Evolutionary conservation across 257 asterid genomes (phyloP), one percentile per base, ranked within the genome.

Genomic region (Anisodus tanguticus): DNA sequence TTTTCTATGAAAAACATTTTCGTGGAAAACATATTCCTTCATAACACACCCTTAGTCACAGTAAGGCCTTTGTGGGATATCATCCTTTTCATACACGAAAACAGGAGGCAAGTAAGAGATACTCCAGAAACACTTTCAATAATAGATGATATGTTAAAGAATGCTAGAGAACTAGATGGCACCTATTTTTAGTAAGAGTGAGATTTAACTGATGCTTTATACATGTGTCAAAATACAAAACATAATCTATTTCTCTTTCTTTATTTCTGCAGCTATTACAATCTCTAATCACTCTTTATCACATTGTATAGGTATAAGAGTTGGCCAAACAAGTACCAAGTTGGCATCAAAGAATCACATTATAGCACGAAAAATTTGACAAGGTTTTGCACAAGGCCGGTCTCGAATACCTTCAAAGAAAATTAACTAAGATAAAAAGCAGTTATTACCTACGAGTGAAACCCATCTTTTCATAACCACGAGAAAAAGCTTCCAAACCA

Each of bases 401-500:
- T 63, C 70, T 55, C 19, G 4, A 63, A n/a, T 41, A 60, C 70
- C 79, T n/a, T 0, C 3, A 7, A 26, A 59, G 77, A 79, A 19
- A 11, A 59, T 17, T 39, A 43, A 72, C 58, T 0, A 43, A 82
- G 82, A 66, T 79, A 86, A 74, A 45, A 82, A 84, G 80, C 69
- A 49, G 39, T 82, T 53, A 53, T 66, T 87, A 96, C 99, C 99
- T 95, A 90, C 93, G 94, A 88, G 89, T 93, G 88, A 97, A 95
- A 86, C 99, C 99, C 86, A 95, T 88, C 84, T 94, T 95, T 91
- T 95, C 98, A 77, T 91, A 95, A 58, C 99, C 98, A 86, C 99
- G 97, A 85, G 99, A 97, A 90, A 97, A 97, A 55, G 37, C 79
- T 89, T 97, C 98, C 85, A 97, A 71, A 84, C 98, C 98, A 84